Percentiles rank a stretch among this genome's conserved stretches.
Evolutionary conservation across 305 asterid species (phyloP).

Genomic region (Nicotiana rustica): DNA sequence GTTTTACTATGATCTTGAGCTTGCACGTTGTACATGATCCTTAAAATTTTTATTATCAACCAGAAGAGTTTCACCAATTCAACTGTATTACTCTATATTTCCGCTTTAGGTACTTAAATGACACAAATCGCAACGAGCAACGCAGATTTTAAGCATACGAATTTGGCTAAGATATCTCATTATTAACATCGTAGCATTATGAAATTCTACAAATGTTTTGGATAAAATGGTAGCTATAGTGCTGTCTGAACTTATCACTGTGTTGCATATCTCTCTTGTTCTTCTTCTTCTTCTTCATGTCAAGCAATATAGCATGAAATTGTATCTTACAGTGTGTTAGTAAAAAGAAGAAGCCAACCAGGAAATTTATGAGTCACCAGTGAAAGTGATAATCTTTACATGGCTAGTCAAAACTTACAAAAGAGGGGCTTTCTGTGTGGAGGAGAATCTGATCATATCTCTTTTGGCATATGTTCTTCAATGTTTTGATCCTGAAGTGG

Average conservation of each 20-base stretch:
- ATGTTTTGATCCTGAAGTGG: neutral
- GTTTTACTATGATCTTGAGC: neutral
- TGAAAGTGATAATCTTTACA: neutral
- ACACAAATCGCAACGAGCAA: neutral
- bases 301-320: neutral
- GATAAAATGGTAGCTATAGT: neutral
- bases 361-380: neutral
- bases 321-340: neutral
- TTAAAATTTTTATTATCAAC: neutral
- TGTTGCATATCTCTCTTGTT: neutral
- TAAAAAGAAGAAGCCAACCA: neutral
- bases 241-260: neutral
- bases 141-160: neutral
- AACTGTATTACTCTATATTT: too few species aligned
- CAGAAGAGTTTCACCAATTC: neutral
- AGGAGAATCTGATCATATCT: neutral
- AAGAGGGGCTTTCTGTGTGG: neutral
- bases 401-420: neutral
- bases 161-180: neutral
- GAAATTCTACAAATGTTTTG: neutral
- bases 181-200: neutral
- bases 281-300: neutral
- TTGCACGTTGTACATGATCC: neutral
- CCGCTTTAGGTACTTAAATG: neutral
- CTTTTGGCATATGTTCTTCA: constrained; percentile 2